phyloP scores from a whole-genome alignment of 352 stramenopile species.

The Globisporangium abappressorium region DNA sequence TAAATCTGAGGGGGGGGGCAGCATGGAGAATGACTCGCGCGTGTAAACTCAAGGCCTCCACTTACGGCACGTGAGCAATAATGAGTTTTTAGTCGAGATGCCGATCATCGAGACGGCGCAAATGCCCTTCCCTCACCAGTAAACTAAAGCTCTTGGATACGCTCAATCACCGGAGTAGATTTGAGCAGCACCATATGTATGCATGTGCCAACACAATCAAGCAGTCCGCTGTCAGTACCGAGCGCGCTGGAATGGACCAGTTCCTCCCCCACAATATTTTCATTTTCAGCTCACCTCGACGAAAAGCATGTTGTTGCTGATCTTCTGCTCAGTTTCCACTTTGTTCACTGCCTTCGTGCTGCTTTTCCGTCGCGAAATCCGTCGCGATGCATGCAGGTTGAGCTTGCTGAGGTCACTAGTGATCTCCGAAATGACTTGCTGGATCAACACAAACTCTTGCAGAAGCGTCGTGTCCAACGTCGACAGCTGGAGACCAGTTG shows the following conservation, averaged over 20 bases:
- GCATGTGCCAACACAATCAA: neutral
- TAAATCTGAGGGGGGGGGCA: too few species aligned
- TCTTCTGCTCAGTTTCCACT: constrained; percentile 26
- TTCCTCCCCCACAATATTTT: neutral
- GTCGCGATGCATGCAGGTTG: neutral
- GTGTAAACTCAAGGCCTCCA: too few species aligned
- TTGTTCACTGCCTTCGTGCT: neutral
- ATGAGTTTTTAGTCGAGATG: neutral
- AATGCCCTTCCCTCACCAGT: neutral
- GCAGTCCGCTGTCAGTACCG: neutral
- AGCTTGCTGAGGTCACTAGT: constrained; percentile 7
- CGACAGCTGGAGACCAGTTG: neutral
- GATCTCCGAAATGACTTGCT: constrained; percentile 3
- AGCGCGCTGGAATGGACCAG: neutral
- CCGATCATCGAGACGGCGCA: neutral
- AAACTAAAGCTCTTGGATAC: constrained; percentile 1
- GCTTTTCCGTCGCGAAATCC: constrained; percentile 14
- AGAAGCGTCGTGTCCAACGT: neutral
- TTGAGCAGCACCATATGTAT: constrained; percentile 18
- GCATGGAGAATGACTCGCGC: too few species aligned
- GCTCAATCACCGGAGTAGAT: constrained; percentile 17
- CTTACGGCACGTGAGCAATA: too few species aligned
- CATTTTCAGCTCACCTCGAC: constrained; percentile 25
- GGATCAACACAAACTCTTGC: constrained; percentile 9
- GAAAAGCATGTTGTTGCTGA: constrained; percentile 39